These are phyloP conservation scores for Xylaria longipes DNA, from an alignment of 495 filamentous ascomycete species.

Conservation along the genomic window DNA sequence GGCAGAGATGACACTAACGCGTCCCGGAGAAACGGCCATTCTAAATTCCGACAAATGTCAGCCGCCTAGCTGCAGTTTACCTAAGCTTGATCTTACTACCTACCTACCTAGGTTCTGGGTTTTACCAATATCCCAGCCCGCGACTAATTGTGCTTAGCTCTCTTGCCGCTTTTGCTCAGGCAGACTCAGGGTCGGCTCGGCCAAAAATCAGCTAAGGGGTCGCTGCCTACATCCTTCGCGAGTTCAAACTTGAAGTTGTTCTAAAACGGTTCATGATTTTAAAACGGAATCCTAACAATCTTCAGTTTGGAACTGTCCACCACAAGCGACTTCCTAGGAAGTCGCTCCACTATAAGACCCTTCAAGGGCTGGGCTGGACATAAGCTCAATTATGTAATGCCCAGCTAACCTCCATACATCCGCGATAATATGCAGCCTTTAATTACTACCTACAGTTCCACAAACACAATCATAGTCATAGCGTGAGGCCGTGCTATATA, in stretches of 20 bases:
- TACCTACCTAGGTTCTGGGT: background rate
- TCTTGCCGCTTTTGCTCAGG: constrained; percentile 5
- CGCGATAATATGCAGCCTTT: too few species aligned
- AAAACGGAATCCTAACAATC: constrained; percentile 8
- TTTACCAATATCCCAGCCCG: constrained; percentile 3
- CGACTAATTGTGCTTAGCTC: constrained; percentile 5
- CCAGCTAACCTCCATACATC: too few species aligned
- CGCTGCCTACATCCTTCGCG: background rate
- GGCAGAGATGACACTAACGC: constrained; percentile 24
- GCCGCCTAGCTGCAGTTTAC: background rate
- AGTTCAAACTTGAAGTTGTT: background rate
- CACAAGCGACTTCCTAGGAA: too few species aligned
- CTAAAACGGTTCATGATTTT: background rate
- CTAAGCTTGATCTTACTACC: too few species aligned
- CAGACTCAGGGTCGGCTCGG: constrained; percentile 2
- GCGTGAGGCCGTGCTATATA: too few species aligned
- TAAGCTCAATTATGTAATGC: too few species aligned
- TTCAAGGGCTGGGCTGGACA: background rate
- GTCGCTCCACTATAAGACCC: background rate
- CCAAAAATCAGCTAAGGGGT: background rate
- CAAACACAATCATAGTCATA: too few species aligned
- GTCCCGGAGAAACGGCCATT: constrained; percentile 25
- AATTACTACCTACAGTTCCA: too few species aligned
- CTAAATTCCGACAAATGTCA: constrained; percentile 16
- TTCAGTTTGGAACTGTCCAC: background rate